These are phyloP conservation scores for Skeletonema marinoi DNA, from an alignment of 108 stramenopile genomes.

Conservation along the genomic window DNA sequence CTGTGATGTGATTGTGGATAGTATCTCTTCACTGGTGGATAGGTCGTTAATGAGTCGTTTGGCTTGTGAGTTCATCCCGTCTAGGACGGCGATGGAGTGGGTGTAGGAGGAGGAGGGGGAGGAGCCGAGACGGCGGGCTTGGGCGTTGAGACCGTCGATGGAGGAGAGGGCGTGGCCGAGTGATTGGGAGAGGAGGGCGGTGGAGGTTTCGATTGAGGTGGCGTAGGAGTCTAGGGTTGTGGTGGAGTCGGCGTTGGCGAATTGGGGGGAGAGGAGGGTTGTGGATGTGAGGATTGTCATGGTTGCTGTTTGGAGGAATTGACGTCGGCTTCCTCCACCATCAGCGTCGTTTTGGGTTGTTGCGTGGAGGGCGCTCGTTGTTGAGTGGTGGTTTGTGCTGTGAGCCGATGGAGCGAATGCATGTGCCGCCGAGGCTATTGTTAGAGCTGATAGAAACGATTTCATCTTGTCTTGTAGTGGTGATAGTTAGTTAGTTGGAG, in stretches of 20 bases:
- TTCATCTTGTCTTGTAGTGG: not conserved
- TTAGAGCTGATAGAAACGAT: not conserved
- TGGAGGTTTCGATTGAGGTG: slow-evolving; percentile 21
- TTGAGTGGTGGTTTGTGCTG: not conserved
- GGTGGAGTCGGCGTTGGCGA: slow-evolving; percentile 8
- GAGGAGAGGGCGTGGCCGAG: slow-evolving; percentile 39
- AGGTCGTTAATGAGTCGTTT: slow-evolving; percentile 24
- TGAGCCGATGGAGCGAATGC: not conserved
- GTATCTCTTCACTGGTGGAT: slow-evolving; percentile 1
- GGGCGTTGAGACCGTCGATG: slow-evolving; percentile 41
- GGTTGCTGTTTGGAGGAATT: not conserved
- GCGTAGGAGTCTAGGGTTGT: slow-evolving; percentile 16
- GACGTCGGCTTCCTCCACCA: not conserved
- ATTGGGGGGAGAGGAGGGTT: slow-evolving; percentile 10
- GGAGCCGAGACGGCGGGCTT: slow-evolving; percentile 30
- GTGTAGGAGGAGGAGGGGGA: slow-evolving; percentile 8
- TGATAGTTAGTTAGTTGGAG: too few species aligned
- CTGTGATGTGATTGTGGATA: slow-evolving; percentile 19
- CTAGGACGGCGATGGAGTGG: slow-evolving; percentile 37
- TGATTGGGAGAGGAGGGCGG: slow-evolving; percentile 31
- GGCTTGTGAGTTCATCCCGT: slow-evolving; percentile 40
- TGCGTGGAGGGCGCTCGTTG: not conserved
- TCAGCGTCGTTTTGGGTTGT: not conserved
- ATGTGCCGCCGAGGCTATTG: not conserved
- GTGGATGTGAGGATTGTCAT: not conserved